Base-by-base conservation (phyloP, 2,329 filamentous ascomycete species). In the Alternaria triticina region DNA sequence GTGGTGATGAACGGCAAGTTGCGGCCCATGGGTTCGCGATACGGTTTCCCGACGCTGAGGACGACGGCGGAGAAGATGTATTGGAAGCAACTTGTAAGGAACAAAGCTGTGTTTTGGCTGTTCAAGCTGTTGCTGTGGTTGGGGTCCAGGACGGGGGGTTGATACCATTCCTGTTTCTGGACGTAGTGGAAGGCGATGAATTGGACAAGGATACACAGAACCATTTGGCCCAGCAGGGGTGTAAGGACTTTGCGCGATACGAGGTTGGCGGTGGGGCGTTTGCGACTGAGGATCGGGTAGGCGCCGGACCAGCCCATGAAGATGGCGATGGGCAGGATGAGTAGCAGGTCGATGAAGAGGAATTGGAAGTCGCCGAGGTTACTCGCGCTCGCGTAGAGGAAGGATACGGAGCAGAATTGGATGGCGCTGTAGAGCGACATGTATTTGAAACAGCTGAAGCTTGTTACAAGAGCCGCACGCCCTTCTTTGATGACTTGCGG, bases 361-460 rank as follows among this genome's bases (percentile, higher is more conserved):
- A 97, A 99, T 85, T 98, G 96, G 77, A 99, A 98, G 79, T 99
- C 96, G 54, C 96, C 96, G 6, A 99, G 84, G 77, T 99, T 99
- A 9, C 93, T 97, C 11, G 92, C 96, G 8, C 90, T 94, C 7
- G 94, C 92, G 80, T 99, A 99, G 15, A 99, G 86, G 77, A 99
- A 97, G 85, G 92, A 97, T 75, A 99, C 96, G 1, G 93, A 93
- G 8, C 93, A 97, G 83, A 99, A 99, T 80, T 99, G 96, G 69
- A 99, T 99, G n/a, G 96, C 95, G 3, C 94, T 98, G 83, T 99
- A 99, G 69, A 99, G 82, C 73, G 92, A 96, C 96, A 99, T 99
- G 82, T 97, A 99, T 83, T 98, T 99, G 87, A 99, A 99, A 83
- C 96, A 99, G 83, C 93, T 96, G 83, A 99, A 99, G 80, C 94